Conservation (phyloP, 768 basidiomycete genomes). For the Polyporus arcularius region DNA sequence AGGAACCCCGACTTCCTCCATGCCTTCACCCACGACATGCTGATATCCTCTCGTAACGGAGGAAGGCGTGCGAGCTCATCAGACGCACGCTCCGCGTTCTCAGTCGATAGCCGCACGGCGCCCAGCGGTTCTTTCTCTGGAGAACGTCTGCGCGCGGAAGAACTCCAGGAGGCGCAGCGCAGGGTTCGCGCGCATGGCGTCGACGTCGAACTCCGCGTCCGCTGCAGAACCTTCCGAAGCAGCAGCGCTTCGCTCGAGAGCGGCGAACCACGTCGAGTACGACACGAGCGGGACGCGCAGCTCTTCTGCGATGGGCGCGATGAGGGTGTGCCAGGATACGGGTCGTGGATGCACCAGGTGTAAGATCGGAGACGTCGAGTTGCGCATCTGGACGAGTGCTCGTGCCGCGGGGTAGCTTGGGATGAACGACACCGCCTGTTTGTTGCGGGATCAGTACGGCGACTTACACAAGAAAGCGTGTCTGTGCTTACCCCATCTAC, state of each 20-base stretch:
- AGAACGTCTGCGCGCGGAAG: not conserved
- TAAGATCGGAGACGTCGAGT: constrained; percentile 2
- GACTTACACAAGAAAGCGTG: not conserved
- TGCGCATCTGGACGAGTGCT: constrained; percentile 27
- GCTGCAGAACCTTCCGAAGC: not conserved
- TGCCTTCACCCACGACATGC: not conserved
- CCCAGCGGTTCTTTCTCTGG: not conserved
- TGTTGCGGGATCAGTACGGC: not conserved
- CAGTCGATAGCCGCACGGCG: not conserved
- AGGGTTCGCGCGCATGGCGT: constrained; percentile 1
- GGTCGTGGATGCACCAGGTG: constrained; percentile 31
- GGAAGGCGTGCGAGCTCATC: not conserved
- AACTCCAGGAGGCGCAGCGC: constrained; percentile 5
- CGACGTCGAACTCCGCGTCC: not conserved
- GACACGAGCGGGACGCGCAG: constrained; percentile 29
- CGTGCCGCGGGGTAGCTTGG: constrained; percentile 28
- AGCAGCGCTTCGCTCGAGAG: constrained; percentile 2
- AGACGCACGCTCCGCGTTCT: not conserved
- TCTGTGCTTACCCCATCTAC: not conserved
- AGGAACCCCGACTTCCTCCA: constrained; percentile 1
- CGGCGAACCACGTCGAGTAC: constrained; percentile 27
- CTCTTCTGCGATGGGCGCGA: constrained; percentile 14
- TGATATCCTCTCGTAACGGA: not conserved
- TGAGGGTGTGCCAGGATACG: constrained; percentile 23
- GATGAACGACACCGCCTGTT: constrained; percentile 28